Percentiles rank a stretch among this genome's conserved stretches.
phyloP scores from a whole-genome alignment of 2,329 filamentous ascomycete species.

The Mariannaea sp. region DNA sequence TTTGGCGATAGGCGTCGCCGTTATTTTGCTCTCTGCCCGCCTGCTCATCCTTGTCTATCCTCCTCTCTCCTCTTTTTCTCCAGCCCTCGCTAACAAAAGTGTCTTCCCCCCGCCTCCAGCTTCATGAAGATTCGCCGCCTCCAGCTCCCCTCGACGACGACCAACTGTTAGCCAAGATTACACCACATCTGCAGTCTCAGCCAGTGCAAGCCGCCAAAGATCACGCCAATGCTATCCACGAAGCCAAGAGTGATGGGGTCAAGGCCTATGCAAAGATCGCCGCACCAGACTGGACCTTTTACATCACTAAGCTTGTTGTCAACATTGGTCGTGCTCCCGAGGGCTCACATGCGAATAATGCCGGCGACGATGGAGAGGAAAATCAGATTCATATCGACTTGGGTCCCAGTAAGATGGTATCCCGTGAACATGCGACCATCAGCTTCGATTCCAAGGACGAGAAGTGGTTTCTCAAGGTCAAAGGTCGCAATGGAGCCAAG shows the following conservation, averaged over 20 bases:
- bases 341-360: conserved; percentile 41
- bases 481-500: conserved; percentile 89
- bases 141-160: conserved; percentile 56
- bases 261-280: conserved; percentile 83
- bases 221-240: conserved; percentile 67
- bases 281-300: conserved; percentile 83
- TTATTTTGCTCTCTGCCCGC: too few species aligned
- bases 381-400: conserved; percentile 82
- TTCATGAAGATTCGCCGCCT: conserved; percentile 42
- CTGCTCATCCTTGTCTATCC: conserved; percentile 3
- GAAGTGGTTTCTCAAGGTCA: conserved; percentile 83
- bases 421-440: conserved; percentile 76
- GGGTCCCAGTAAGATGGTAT: conserved; percentile 81
- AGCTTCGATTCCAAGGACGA: conserved; percentile 70
- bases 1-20: too few species aligned
- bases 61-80: conserved; percentile 15
- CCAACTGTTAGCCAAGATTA: conserved; percentile 60
- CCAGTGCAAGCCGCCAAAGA: conserved; percentile 64
- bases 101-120: conserved; percentile 35
- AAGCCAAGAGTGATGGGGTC: conserved; percentile 64
- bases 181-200: conserved; percentile 55
- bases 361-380: conserved; percentile 51
- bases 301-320: conserved; percentile 74
- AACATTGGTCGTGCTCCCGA: conserved; percentile 76
- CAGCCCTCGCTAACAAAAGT: conserved; percentile 20